Evolutionary conservation across 768 basidiomycete species (phyloP).

Genomic region (Amanita jacksonii): DNA sequence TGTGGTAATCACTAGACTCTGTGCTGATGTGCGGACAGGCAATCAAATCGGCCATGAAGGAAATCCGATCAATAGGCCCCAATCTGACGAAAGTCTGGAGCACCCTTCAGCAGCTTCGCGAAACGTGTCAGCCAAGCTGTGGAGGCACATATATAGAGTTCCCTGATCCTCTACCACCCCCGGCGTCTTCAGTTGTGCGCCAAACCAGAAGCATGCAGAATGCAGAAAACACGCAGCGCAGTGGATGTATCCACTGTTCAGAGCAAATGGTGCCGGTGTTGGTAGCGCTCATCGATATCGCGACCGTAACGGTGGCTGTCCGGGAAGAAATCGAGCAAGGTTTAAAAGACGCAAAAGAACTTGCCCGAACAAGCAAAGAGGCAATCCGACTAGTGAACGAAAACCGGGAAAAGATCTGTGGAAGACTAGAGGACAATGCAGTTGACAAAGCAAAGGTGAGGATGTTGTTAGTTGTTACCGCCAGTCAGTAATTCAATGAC

Average conservation of each 20-base stretch:
- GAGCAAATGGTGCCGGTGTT: slow-evolving; percentile 64
- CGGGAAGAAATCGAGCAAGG: slow-evolving; percentile 57
- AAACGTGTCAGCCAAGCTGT: slow-evolving; percentile 12
- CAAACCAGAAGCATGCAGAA: slow-evolving; percentile 40
- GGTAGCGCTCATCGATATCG: slow-evolving; percentile 44
- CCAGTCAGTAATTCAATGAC: no score
- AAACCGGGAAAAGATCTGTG: slow-evolving; percentile 40
- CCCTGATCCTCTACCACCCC: slow-evolving; percentile 53
- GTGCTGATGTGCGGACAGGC: slow-evolving; percentile 19
- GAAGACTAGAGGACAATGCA: slow-evolving; percentile 21
- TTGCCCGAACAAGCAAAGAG: slow-evolving; percentile 40
- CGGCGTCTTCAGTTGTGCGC: slow-evolving; percentile 28
- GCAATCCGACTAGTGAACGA: slow-evolving; percentile 47
- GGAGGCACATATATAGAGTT: slow-evolving; percentile 23
- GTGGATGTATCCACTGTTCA: slow-evolving; percentile 16
- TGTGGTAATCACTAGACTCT: not conserved
- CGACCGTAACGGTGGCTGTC: slow-evolving; percentile 34
- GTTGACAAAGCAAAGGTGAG: slow-evolving; percentile 13
- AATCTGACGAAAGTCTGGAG: slow-evolving; percentile 59
- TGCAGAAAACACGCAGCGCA: slow-evolving; percentile 16
- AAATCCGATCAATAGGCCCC: slow-evolving; percentile 41
- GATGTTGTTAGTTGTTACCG: not conserved
- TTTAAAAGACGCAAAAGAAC: slow-evolving; percentile 44
- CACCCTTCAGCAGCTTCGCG: slow-evolving; percentile 40
- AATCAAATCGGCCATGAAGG: slow-evolving; percentile 37